Percentiles rank a stretch among this genome's conserved stretches.
Conservation (phyloP, 495 filamentous ascomycete species). For the Aspergillus sparsus region DNA sequence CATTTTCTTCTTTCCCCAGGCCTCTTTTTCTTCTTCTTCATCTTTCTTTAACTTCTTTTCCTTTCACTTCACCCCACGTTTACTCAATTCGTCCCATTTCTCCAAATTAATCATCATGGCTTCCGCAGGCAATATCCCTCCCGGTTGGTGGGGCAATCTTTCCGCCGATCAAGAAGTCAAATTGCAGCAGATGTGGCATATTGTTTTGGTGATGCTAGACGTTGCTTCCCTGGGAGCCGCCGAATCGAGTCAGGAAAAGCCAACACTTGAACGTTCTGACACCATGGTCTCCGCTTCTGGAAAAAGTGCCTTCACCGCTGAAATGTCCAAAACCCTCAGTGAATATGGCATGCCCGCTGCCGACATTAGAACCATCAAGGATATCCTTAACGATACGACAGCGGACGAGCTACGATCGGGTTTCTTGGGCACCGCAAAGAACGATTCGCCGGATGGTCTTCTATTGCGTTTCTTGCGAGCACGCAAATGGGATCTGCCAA, state of each 20-base stretch:
- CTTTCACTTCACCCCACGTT: not conserved
- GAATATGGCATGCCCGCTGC: constrained; percentile 28
- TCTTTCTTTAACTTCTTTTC: not conserved
- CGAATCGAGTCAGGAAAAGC: constrained; percentile 10
- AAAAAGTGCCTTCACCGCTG: constrained; percentile 18
- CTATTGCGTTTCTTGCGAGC: constrained; percentile 89
- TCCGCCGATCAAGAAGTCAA: constrained; percentile 81
- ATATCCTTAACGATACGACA: constrained; percentile 42
- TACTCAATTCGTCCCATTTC: not conserved
- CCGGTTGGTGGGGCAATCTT: constrained; percentile 80
- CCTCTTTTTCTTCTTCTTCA: not conserved
- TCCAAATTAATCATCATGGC: constrained; percentile 13
- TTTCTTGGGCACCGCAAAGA: constrained; percentile 85
- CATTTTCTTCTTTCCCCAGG: not conserved
- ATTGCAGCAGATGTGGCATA: constrained; percentile 77
- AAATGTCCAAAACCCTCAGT: constrained; percentile 26
- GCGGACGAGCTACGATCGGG: constrained; percentile 72
- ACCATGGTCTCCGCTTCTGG: constrained; percentile 31
- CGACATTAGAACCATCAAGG: constrained; percentile 36
- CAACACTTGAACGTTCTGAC: constrained; percentile 28
- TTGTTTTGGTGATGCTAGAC: constrained; percentile 72
- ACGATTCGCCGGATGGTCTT: constrained; percentile 86
- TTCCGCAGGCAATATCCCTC: constrained; percentile 32
- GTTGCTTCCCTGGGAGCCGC: constrained; percentile 25
- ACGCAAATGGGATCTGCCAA: constrained; percentile 91